A percentile compares a stretch with the other conserved stretches of the same genome.
These are phyloP conservation scores for Rhodosporidiobolus sp. DNA, from an alignment of 768 basidiomycete genomes.

Conservation along the genomic window DNA sequence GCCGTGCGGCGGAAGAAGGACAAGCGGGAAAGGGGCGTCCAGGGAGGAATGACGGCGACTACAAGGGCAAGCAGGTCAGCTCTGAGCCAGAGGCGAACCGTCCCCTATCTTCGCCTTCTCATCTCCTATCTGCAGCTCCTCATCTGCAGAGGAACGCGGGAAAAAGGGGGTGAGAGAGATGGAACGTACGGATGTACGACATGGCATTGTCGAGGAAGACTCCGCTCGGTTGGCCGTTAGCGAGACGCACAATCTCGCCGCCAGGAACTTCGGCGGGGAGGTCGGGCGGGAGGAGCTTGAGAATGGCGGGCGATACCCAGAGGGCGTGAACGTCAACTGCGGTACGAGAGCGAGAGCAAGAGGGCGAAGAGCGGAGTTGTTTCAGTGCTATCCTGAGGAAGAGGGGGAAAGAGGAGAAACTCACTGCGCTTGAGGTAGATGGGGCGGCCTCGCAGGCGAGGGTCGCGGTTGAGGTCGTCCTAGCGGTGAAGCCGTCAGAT, in stretches of 20 bases:
- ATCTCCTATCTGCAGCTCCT: too few species aligned
- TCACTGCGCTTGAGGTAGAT: constrained; percentile 63
- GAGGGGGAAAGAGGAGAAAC: background rate
- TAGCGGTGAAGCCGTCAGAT: constrained; percentile 43
- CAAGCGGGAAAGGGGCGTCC: constrained; percentile 60
- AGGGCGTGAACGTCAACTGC: constrained; percentile 74
- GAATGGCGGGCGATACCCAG: constrained; percentile 76
- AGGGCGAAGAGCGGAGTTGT: too few species aligned
- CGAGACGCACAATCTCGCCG: constrained; percentile 65
- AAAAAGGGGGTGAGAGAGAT: background rate
- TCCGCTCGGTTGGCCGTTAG: constrained; percentile 66
- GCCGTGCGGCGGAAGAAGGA: constrained; percentile 65
- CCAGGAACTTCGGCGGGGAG: constrained; percentile 67
- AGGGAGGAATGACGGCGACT: constrained; percentile 53
- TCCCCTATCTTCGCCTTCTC: too few species aligned
- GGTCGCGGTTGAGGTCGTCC: constrained; percentile 71
- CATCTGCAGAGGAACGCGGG: too few species aligned
- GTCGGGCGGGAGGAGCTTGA: constrained; percentile 56
- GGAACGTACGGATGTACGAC: constrained; percentile 56
- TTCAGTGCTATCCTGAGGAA: background rate
- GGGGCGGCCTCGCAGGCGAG: constrained; percentile 63
- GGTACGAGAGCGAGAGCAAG: background rate
- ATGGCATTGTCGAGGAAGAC: constrained; percentile 87
- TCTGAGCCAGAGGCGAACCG: too few species aligned
- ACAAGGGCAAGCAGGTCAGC: background rate